Percentiles rank a stretch among this genome's conserved stretches.
These are phyloP conservation scores for Pichia kudriavzevii DNA, from an alignment of 1,139 yeast genomes.

Conservation along the genomic window DNA sequence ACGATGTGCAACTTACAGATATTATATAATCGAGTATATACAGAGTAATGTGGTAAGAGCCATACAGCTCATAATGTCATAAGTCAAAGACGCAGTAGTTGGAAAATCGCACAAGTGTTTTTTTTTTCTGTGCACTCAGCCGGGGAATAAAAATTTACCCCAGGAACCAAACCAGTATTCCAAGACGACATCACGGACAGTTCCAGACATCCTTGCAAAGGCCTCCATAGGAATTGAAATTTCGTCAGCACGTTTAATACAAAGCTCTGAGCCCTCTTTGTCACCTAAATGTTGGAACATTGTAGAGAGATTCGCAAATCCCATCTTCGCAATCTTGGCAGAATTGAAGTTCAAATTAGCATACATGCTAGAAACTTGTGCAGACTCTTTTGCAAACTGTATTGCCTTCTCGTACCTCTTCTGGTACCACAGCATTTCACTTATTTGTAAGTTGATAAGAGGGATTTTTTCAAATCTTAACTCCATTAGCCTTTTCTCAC, in stretches of 20 bases:
- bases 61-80: too few relatives aligned
- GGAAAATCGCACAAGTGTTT: too few relatives aligned
- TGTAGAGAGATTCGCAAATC: constrained; percentile 30
- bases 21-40: too few relatives aligned
- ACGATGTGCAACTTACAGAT: too few relatives aligned
- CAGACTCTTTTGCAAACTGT: constrained; percentile 55
- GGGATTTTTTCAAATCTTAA: constrained; percentile 29
- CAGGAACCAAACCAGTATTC: constrained; percentile 28
- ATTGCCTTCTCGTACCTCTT: constrained; percentile 48
- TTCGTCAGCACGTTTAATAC: constrained; percentile 21
- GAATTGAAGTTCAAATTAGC: constrained; percentile 32
- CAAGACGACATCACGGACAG: constrained; percentile 27
- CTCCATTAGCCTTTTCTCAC: constrained; percentile 20
- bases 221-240: constrained; percentile 27
- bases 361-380: constrained; percentile 28
- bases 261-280: constrained; percentile 26
- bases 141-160: constrained; percentile 29
- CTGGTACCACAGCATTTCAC: constrained; percentile 60
- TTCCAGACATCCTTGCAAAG: constrained; percentile 17
- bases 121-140: too few relatives aligned
- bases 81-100: constrained; percentile 13
- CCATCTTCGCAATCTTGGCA: constrained; percentile 34
- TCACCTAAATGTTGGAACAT: constrained; percentile 35
- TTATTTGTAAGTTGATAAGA: constrained; percentile 47
- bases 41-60: too few relatives aligned